Conservation (phyloP, 2,329 filamentous ascomycete genomes). For the Fusarium penzigii region DNA sequence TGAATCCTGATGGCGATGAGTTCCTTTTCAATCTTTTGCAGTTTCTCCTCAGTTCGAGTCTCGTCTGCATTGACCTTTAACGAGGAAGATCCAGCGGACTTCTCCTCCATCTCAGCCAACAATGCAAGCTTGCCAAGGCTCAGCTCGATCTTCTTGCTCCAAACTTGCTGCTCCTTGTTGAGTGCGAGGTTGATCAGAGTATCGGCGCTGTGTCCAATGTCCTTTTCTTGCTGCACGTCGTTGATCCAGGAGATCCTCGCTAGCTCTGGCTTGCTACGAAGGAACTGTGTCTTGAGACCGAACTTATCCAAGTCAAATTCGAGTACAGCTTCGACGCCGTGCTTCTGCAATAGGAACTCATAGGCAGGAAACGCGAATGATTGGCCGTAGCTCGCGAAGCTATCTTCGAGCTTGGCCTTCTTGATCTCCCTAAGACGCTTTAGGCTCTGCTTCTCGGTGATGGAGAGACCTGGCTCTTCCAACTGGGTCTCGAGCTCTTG, state of each 20-base stretch:
- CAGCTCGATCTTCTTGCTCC: slow-evolving; percentile 92
- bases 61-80: slow-evolving; percentile 41
- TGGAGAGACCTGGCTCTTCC: slow-evolving; percentile 29
- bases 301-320: slow-evolving; percentile 69
- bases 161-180: slow-evolving; percentile 74
- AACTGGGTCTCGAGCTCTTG: slow-evolving; percentile 37
- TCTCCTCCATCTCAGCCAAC: slow-evolving; percentile 59
- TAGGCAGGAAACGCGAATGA: slow-evolving; percentile 78
- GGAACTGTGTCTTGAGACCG: slow-evolving; percentile 73
- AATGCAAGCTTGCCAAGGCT: slow-evolving; percentile 83
- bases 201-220: slow-evolving; percentile 72
- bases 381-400: slow-evolving; percentile 65
- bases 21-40: slow-evolving; percentile 60
- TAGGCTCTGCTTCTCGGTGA: slow-evolving; percentile 31
- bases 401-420: slow-evolving; percentile 49
- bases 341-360: slow-evolving; percentile 69
- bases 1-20: slow-evolving; percentile 77
- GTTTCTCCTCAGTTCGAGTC: slow-evolving; percentile 41
- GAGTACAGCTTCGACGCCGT: slow-evolving; percentile 68
- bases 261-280: slow-evolving; percentile 70
- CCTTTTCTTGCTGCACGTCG: slow-evolving; percentile 74
- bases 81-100: slow-evolving; percentile 32
- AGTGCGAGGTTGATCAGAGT: slow-evolving; percentile 71
- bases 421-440: slow-evolving; percentile 41
- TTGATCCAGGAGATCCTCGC: slow-evolving; percentile 93